Conservation (phyloP, 257 asterid species). For the Apocynum venetum region DNA sequence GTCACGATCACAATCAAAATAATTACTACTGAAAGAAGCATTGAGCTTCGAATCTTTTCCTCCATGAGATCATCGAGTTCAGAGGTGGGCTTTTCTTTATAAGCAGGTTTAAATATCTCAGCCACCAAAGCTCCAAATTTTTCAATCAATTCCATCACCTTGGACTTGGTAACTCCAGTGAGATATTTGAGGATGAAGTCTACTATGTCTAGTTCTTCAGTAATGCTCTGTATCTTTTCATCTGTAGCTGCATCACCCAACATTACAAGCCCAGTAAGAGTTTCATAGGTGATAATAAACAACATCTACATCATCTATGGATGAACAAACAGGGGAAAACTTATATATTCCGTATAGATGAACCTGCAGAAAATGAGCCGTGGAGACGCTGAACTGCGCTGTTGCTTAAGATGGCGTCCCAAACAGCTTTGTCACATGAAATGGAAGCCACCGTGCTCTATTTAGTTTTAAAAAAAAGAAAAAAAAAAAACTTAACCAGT, state of each 20-base stretch:
- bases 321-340: too few relatives aligned
- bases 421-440: too few relatives aligned
- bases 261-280: not conserved
- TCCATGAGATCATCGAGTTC: constrained; percentile 41
- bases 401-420: too few relatives aligned
- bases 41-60: constrained; percentile 49
- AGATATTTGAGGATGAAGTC: constrained; percentile 42
- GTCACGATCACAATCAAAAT: constrained; percentile 39
- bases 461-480: too few relatives aligned
- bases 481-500: too few relatives aligned
- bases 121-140: constrained; percentile 29
- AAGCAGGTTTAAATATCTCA: constrained; percentile 31
- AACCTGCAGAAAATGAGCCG: too few relatives aligned
- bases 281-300: too few relatives aligned
- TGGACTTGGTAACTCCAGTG: constrained; percentile 32
- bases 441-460: too few relatives aligned
- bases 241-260: constrained; percentile 29
- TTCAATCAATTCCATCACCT: constrained; percentile 21
- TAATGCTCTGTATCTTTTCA: constrained; percentile 14
- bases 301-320: too few relatives aligned
- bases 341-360: too few relatives aligned
- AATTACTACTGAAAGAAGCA: constrained; percentile 33
- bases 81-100: constrained; percentile 40
- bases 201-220: constrained; percentile 23
- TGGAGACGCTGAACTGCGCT: too few relatives aligned